Evolutionary conservation across 495 filamentous ascomycete genomes (phyloP), one percentile per base, ranked within the genome.

Genomic region (Cenococcum geophilum): DNA sequence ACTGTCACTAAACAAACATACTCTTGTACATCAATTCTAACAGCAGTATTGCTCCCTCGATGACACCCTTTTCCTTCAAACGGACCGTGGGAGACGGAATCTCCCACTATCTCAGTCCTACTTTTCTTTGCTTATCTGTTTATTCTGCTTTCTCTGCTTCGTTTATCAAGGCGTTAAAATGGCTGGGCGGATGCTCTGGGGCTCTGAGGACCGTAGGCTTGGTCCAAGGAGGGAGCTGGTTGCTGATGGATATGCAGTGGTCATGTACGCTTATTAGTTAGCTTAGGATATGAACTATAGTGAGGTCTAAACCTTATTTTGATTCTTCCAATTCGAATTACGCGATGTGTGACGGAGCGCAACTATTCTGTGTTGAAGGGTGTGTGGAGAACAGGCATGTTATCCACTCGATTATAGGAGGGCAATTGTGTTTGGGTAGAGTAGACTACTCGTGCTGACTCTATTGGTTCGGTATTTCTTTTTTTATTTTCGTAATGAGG

Each of bases 211-310:
- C 40, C 40, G 40, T 14, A 18, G 40, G 40, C 11, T 45, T 45
- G 40, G 40, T 45, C 40, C 40, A 18, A 45, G 18, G 40, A 18
- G 40, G 40, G 40, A 45, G 40, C 40, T 14, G 18, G 40, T 45
- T 45, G 40, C 40, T 4, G 40, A 45, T 45, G 40, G 40, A 45
- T 4, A 45, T 14, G 40, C 18, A 45, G 40, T 45, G 40, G 40
- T 45, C 3, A 10, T 45, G 40, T 45, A 45, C 40, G 40, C 40
- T 45, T 45, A 45, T 45, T 45, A 45, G 40, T 45, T 45, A 45
- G 40, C 40, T 45, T 45, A 45, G 40, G 40, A 45, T 45, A 45
- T 2, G 40, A 45, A 45, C 1, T 45, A 14, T 45, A 45, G 18
- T 18, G 12, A 45, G 40, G 40, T 14, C 18, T 18, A 4, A 45